Conservation (phyloP, 169 alveolate species). For the Perkinsus olseni region DNA sequence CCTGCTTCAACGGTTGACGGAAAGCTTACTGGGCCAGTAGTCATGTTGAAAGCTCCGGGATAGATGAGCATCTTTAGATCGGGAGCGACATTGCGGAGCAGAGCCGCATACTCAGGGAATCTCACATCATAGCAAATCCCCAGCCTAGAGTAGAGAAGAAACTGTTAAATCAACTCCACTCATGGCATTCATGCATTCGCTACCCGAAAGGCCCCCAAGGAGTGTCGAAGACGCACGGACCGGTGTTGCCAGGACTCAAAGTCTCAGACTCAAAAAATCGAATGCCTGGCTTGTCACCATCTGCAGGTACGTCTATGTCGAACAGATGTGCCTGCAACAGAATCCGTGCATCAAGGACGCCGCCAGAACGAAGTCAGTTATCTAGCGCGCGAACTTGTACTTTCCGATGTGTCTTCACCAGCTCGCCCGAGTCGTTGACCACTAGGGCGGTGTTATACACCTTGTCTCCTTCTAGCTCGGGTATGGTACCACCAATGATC, state of each 20-base stretch:
- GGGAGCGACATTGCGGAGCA: constrained; percentile 56
- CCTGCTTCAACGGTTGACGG: not conserved
- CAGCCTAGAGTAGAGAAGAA: constrained; percentile 59
- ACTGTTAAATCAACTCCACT: constrained; percentile 19
- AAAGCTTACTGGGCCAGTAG: constrained; percentile 56
- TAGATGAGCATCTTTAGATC: constrained; percentile 48
- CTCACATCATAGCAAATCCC: constrained; percentile 84
- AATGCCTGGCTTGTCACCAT: constrained; percentile 18
- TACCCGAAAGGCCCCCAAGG: constrained; percentile 36
- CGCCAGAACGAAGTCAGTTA: not conserved
- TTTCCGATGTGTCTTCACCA: constrained; percentile 50
- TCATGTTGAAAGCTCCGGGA: constrained; percentile 72
- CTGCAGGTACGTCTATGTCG: constrained; percentile 75
- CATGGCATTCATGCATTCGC: constrained; percentile 37
- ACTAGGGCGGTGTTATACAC: constrained; percentile 54
- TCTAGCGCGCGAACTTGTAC: constrained; percentile 41
- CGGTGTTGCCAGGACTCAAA: constrained; percentile 24
- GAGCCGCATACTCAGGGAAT: constrained; percentile 72
- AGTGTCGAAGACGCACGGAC: constrained; percentile 2
- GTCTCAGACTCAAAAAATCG: constrained; percentile 41
- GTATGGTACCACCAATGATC: constrained; percentile 64
- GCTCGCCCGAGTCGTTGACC: constrained; percentile 47
- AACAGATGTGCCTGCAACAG: constrained; percentile 60
- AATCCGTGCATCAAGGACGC: not conserved
- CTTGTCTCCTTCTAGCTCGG: constrained; percentile 47